phyloP scores from a whole-genome alignment of 2,329 filamentous ascomycete genomes.

The Fusarium avenaceum region DNA sequence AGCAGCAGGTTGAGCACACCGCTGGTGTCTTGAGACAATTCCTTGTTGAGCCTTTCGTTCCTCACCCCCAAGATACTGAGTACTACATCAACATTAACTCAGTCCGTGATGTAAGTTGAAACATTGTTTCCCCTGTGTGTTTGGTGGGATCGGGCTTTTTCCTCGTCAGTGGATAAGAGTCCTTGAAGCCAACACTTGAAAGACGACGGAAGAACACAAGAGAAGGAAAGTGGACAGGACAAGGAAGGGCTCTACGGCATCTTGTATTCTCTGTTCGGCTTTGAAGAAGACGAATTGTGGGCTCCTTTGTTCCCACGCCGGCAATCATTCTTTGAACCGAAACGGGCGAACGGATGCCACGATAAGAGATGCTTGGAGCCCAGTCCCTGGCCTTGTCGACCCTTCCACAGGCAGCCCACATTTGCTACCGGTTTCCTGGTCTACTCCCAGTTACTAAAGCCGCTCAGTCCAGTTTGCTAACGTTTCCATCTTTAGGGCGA shows the following conservation, averaged over 20 bases:
- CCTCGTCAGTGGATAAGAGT: background rate
- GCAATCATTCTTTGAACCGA: conserved; percentile 48
- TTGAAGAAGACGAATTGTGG: conserved; percentile 45
- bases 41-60: conserved; percentile 98
- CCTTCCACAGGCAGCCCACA: conserved; percentile 32
- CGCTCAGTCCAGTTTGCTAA: conserved; percentile 40
- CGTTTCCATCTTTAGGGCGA: conserved; percentile 76
- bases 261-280: conserved; percentile 41
- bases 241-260: conserved; percentile 27
- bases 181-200: background rate
- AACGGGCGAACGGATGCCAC: conserved; percentile 58
- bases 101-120: conserved; percentile 90
- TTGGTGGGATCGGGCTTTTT: conserved; percentile 14
- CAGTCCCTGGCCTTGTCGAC: conserved; percentile 37
- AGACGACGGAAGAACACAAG: conserved; percentile 9
- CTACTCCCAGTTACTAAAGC: conserved; percentile 16
- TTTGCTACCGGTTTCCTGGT: conserved; percentile 14
- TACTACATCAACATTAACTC: conserved; percentile 99
- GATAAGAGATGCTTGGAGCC: conserved; percentile 47
- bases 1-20: conserved; percentile 92
- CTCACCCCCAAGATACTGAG: conserved; percentile 93
- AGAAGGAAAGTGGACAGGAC: conserved; percentile 18
- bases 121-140: conserved; percentile 44
- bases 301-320: conserved; percentile 41
- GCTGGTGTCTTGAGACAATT: conserved; percentile 92